Evolutionary conservation across 495 filamentous ascomycete species (phyloP).

Genomic region (Podospora comata): DNA sequence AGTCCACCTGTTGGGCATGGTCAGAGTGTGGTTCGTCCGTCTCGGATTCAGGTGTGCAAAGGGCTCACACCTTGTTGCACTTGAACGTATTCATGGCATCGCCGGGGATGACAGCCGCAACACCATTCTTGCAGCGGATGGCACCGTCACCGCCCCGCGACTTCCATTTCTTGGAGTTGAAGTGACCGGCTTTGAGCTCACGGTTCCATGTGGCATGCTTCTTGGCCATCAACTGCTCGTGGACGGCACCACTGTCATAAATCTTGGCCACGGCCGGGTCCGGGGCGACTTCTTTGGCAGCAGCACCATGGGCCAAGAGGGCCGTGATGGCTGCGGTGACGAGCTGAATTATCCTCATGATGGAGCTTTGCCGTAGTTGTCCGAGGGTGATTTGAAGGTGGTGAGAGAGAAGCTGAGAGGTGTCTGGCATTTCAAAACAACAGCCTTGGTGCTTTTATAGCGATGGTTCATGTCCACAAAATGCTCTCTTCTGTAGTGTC

Average conservation of each 20-base stretch:
- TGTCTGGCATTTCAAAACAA: background rate
- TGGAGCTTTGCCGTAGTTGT: background rate
- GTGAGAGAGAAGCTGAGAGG: background rate
- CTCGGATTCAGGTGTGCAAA: background rate
- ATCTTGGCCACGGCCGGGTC: conserved; percentile 24
- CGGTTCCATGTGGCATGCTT: conserved; percentile 34
- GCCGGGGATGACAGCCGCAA: conserved; percentile 40
- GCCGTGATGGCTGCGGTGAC: conserved; percentile 32
- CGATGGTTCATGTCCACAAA: background rate
- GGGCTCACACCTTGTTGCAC: conserved; percentile 45
- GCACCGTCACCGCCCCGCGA: conserved; percentile 21
- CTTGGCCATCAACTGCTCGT: conserved; percentile 44
- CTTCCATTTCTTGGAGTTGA: conserved; percentile 31
- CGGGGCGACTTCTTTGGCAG: conserved; percentile 34
- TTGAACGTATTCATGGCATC: conserved; percentile 48
- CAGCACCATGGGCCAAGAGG: conserved; percentile 27
- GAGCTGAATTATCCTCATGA: conserved; percentile 12
- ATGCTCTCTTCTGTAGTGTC: background rate
- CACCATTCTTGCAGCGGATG: conserved; percentile 45
- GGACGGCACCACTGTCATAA: conserved; percentile 45
- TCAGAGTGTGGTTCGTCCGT: background rate
- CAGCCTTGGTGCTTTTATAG: background rate
- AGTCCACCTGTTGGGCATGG: conserved; percentile 35
- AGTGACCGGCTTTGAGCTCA: background rate
- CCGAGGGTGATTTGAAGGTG: background rate